These are phyloP conservation scores for Aureobasidium sp. DNA, from an alignment of 2,329 filamentous ascomycete genomes.

Conservation along the genomic window DNA sequence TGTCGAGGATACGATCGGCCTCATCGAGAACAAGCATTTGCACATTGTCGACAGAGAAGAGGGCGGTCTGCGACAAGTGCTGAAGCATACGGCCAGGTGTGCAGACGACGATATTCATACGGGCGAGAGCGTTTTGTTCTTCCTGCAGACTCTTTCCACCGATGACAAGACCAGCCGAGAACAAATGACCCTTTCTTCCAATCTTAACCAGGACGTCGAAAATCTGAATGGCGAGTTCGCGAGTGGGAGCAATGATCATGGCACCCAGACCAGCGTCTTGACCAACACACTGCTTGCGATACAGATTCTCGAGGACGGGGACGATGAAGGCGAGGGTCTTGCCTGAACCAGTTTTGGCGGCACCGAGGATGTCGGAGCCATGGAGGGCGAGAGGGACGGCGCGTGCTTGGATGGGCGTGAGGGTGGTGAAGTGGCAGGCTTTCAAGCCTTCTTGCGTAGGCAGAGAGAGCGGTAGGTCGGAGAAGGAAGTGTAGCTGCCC, in stretches of 20 bases:
- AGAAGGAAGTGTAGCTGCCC: slow-evolving; percentile 59
- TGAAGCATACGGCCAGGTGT: slow-evolving; percentile 93
- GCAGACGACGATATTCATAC: slow-evolving; percentile 96
- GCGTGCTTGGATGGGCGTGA: slow-evolving; percentile 86
- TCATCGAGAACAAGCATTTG: slow-evolving; percentile 93
- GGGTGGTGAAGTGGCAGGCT: slow-evolving; percentile 76
- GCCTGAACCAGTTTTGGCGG: slow-evolving; percentile 90
- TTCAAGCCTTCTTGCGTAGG: slow-evolving; percentile 74
- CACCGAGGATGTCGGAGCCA: slow-evolving; percentile 80
- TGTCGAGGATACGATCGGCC: slow-evolving; percentile 93
- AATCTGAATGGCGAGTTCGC: slow-evolving; percentile 92
- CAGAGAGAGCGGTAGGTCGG: slow-evolving; percentile 77
- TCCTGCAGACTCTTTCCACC: slow-evolving; percentile 87
- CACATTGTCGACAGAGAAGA: slow-evolving; percentile 81
- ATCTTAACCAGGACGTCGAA: slow-evolving; percentile 91
- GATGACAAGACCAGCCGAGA: slow-evolving; percentile 89
- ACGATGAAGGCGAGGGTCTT: slow-evolving; percentile 92
- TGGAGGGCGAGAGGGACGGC: slow-evolving; percentile 85
- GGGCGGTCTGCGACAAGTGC: slow-evolving; percentile 88
- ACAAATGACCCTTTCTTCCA: slow-evolving; percentile 72
- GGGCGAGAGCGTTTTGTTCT: slow-evolving; percentile 71
- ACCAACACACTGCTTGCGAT: slow-evolving; percentile 82
- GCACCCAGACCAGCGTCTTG: slow-evolving; percentile 80
- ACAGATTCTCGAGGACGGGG: slow-evolving; percentile 86
- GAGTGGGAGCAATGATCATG: slow-evolving; percentile 85